Evolutionary conservation across 306 rosid species (phyloP).

Genomic region (Ochetophila trinervis): DNA sequence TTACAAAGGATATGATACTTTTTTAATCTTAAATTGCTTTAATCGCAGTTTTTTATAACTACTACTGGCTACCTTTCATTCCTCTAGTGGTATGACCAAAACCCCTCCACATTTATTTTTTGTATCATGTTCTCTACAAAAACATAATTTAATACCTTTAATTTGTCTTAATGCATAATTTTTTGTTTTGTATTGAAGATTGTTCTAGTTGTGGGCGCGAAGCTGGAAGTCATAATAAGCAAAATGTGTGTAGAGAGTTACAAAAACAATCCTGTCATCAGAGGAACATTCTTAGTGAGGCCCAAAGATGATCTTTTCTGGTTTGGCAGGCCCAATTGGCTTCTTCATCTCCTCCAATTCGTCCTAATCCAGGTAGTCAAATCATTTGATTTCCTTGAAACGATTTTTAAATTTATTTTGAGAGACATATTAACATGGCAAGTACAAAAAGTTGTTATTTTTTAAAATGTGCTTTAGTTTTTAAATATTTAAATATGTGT

Average conservation of each 20-base stretch:
- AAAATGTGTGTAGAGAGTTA: slow-evolving; percentile 57
- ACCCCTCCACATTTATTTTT: not conserved
- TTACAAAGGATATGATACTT: not conserved
- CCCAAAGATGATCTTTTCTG: slow-evolving; percentile 56
- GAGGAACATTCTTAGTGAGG: slow-evolving; percentile 49
- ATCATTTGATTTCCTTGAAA: not conserved
- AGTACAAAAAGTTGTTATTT: too few species aligned
- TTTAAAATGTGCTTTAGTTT: too few species aligned
- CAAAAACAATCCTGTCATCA: slow-evolving; percentile 39
- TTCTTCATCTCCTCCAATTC: slow-evolving; percentile 54
- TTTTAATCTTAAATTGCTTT: slow-evolving; percentile 4
- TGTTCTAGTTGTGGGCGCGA: slow-evolving; percentile 54
- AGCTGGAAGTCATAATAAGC: slow-evolving; percentile 55
- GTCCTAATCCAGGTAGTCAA: slow-evolving; percentile 52
- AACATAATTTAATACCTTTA: not conserved
- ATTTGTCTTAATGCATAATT: not conserved
- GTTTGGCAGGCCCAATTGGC: slow-evolving; percentile 58
- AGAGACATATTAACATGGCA: not conserved
- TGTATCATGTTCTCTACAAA: not conserved
- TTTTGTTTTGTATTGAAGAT: slow-evolving; percentile 32
- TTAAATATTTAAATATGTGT: too few species aligned
- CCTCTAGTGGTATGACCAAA: slow-evolving; percentile 51
- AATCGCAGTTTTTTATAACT: slow-evolving; percentile 51
- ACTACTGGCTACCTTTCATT: slow-evolving; percentile 71
- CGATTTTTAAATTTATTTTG: too few species aligned